Evolutionary conservation across 192 early-diverging fungal species (phyloP).

Genomic region (Coemansia sp.): DNA sequence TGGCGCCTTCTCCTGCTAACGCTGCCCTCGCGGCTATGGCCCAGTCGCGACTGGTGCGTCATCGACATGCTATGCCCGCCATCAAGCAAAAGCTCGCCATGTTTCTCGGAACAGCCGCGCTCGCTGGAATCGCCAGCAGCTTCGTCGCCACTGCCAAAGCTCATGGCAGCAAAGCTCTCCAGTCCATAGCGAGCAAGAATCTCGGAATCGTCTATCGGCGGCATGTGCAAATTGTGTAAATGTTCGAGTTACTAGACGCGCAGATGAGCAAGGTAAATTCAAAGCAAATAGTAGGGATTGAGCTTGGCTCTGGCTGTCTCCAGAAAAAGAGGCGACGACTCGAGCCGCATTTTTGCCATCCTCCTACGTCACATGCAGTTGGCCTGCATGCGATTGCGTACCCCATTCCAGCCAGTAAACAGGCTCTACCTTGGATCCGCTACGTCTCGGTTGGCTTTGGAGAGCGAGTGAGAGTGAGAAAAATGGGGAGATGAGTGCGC

Average conservation of each 20-base stretch:
- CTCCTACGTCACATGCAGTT: background rate
- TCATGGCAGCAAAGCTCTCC: constrained; percentile 37
- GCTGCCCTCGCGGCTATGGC: constrained; percentile 13
- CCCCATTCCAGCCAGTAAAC: background rate
- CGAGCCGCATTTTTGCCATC: background rate
- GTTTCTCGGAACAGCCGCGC: constrained; percentile 11
- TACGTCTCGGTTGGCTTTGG: background rate
- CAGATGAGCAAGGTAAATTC: too few species aligned
- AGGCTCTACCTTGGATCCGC: background rate
- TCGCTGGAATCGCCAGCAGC: constrained; percentile 4
- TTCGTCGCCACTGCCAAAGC: constrained; percentile 25
- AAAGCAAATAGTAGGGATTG: background rate
- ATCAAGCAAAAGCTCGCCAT: constrained; percentile 16
- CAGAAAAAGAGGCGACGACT: background rate
- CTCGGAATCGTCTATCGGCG: constrained; percentile 48
- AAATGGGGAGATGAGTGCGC: background rate
- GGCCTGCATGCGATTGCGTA: background rate
- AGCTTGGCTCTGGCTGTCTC: too few species aligned
- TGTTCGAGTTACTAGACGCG: background rate
- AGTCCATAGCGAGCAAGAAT: constrained; percentile 49
- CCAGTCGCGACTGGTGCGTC: constrained; percentile 14
- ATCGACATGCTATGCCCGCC: constrained; percentile 16
- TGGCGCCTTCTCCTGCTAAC: constrained; percentile 7
- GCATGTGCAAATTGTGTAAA: constrained; percentile 13
- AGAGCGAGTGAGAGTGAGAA: background rate